phyloP scores from a whole-genome alignment of 2,329 filamentous ascomycete species.

The Teratosphaeria viscida region DNA sequence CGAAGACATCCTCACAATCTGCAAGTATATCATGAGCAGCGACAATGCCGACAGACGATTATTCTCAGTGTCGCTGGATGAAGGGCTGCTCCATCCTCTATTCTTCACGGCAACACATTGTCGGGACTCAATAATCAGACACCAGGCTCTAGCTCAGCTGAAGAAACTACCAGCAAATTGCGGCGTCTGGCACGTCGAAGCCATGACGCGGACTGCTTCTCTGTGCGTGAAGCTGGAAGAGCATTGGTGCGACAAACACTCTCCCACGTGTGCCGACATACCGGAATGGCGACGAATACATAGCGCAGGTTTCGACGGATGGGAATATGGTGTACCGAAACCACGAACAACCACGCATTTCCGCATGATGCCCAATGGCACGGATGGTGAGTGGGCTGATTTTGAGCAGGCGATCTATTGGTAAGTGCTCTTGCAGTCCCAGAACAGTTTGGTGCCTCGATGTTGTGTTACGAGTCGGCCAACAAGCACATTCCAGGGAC shows the following conservation, averaged over 20 bases:
- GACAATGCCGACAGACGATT: constrained; percentile 18
- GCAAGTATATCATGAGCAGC: constrained; percentile 18
- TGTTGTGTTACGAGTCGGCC: neutral
- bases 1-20: constrained; percentile 22
- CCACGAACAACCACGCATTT: constrained; percentile 1
- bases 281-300: constrained; percentile 23
- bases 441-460: neutral
- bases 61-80: constrained; percentile 20
- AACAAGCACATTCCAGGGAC: neutral
- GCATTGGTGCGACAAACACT: constrained; percentile 7
- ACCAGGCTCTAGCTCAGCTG: constrained; percentile 15
- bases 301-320: constrained; percentile 15
- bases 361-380: constrained; percentile 18
- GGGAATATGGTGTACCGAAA: constrained; percentile 8
- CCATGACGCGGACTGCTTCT: constrained; percentile 14
- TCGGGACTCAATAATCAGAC: constrained; percentile 18
- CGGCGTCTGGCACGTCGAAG: constrained; percentile 20
- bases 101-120: constrained; percentile 21
- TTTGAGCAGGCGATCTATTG: constrained; percentile 13
- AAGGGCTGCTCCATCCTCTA: constrained; percentile 21
- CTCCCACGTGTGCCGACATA: constrained; percentile 16
- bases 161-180: constrained; percentile 13
- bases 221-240: constrained; percentile 18
- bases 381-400: constrained; percentile 21
- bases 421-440: neutral